phyloP scores from a whole-genome alignment of 1,284 basidiomycete species.

The Moniliella sp. region DNA sequence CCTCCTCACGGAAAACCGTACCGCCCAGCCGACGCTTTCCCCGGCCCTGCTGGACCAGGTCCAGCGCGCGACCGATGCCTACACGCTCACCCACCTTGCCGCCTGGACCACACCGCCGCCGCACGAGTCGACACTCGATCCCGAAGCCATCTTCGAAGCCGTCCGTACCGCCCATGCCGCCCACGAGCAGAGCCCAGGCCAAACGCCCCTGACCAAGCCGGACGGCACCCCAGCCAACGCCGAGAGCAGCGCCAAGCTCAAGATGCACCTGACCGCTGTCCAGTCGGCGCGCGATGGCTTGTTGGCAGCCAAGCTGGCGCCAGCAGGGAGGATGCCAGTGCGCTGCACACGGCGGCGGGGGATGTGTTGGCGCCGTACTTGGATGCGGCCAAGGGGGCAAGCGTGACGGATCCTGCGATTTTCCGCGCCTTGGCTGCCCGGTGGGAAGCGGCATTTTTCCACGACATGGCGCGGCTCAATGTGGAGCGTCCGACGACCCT shows the following conservation, averaged over 20 bases:
- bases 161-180: no score
- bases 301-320: no score
- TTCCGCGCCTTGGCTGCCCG: conserved; percentile 62
- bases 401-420: conserved; percentile 65
- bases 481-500: conserved; percentile 72
- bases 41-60: conserved; percentile 13
- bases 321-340: conserved; percentile 9
- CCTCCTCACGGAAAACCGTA: conserved; percentile 40
- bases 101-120: conserved; percentile 15
- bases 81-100: conserved; percentile 19
- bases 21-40: conserved; percentile 6
- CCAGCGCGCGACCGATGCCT: conserved; percentile 19
- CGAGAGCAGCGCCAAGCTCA: no score
- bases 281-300: no score
- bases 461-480: conserved; percentile 69
- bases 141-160: no score
- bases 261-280: no score
- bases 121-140: conserved; percentile 11
- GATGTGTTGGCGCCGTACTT: conserved; percentile 21
- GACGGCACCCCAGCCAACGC: conserved; percentile 23
- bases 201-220: conserved; percentile 17
- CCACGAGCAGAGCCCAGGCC: background rate
- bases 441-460: conserved; percentile 78
- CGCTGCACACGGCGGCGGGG: conserved; percentile 16
- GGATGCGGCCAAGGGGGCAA: conserved; percentile 40